Conservation (phyloP, 1,284 basidiomycete genomes). For the Kwoniella shivajii region DNA sequence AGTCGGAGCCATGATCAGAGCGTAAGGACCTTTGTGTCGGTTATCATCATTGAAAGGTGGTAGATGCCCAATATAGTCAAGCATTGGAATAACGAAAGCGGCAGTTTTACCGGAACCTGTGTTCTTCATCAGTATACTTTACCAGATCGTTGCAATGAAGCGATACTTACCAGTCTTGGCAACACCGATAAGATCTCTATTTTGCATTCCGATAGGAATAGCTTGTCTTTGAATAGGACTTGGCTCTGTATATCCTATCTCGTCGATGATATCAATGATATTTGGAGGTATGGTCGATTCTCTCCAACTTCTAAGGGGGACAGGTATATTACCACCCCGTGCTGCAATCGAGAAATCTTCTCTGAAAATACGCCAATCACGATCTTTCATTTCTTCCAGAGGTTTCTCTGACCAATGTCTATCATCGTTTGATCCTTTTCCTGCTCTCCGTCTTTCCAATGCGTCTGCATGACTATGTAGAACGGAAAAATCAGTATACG, state of each 20-base stretch:
- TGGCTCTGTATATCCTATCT: conserved; percentile 94
- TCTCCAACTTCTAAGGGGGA: conserved; percentile 86
- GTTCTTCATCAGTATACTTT: background rate
- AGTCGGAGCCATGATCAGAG: conserved; percentile 91
- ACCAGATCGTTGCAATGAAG: background rate
- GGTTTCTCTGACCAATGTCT: conserved; percentile 98
- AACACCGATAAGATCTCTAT: conserved; percentile 95
- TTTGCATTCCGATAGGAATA: conserved; percentile 94
- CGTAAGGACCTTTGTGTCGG: conserved; percentile 88
- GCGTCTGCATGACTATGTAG: conserved; percentile 67
- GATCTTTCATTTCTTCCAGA: conserved; percentile 89
- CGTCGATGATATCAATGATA: conserved; percentile 81
- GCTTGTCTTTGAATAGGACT: conserved; percentile 97
- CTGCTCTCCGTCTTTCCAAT: conserved; percentile 77
- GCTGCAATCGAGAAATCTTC: conserved; percentile 97
- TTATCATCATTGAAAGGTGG: conserved; percentile 87
- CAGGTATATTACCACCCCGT: conserved; percentile 86
- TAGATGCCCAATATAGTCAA: conserved; percentile 85
- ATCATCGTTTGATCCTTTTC: conserved; percentile 80
- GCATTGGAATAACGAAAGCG: conserved; percentile 98
- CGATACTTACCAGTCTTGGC: conserved; percentile 81
- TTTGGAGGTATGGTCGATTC: conserved; percentile 80
- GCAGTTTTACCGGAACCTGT: conserved; percentile 97
- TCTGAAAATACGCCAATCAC: conserved; percentile 98
- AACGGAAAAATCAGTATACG: too few relatives aligned